Conservation (phyloP, 805 yeast species). For the Spathaspora arborariae region DNA sequence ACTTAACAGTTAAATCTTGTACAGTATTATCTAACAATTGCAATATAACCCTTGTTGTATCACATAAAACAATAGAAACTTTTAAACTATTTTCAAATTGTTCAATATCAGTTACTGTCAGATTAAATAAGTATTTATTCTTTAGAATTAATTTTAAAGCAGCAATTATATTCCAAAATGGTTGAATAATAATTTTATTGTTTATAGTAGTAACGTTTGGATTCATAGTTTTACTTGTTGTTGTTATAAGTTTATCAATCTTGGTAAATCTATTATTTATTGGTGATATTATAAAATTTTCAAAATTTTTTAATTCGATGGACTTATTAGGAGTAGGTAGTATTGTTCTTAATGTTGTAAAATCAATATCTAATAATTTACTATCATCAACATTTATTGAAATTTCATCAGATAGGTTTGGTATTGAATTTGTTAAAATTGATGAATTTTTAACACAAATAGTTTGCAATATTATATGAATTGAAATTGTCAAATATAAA, state of each 20-base stretch:
- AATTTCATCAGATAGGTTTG: constrained; percentile 6
- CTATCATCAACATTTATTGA: constrained; percentile 9
- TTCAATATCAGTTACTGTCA: constrained; percentile 17
- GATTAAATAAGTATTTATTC: constrained; percentile 29
- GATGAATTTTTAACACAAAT: constrained; percentile 6
- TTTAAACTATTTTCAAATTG: constrained; percentile 4
- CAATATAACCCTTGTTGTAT: constrained; percentile 27
- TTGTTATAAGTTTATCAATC: constrained; percentile 8
- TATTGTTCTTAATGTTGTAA: neutral
- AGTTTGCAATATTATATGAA: constrained; percentile 20
- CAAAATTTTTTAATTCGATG: constrained; percentile 18
- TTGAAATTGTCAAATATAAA: constrained; percentile 18
- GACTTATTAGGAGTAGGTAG: neutral
- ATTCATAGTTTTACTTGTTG: constrained; percentile 24
- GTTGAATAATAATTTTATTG: constrained; percentile 24
- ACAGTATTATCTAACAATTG: constrained; percentile 16
- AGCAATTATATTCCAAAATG: constrained; percentile 42
- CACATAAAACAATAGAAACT: constrained; percentile 24
- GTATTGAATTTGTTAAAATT: constrained; percentile 6
- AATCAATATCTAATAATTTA: constrained; percentile 8
- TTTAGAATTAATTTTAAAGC: constrained; percentile 29
- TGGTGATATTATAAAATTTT: constrained; percentile 23
- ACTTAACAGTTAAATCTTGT: constrained; percentile 16
- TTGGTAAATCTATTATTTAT: constrained; percentile 16
- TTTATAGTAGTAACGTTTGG: constrained; percentile 15